Evolutionary conservation across 768 basidiomycete species (phyloP).

Genomic region (Leccinum aurantiacum): DNA sequence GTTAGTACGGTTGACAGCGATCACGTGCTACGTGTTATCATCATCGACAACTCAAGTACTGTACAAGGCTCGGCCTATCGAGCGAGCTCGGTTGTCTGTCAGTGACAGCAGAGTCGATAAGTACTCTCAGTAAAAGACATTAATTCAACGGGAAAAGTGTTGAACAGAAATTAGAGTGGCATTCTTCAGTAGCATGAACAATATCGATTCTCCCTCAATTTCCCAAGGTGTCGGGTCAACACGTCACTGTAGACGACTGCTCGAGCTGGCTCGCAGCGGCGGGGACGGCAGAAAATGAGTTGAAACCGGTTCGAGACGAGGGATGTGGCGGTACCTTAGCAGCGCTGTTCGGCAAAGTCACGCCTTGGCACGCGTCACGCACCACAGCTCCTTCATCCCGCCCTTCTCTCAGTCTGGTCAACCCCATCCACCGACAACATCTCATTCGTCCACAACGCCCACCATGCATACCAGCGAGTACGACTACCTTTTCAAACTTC

Average conservation of each 20-base stretch:
- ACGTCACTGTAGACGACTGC: background rate
- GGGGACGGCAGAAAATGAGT: constrained; percentile 1
- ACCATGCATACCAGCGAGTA: constrained; percentile 91
- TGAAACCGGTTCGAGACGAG: constrained; percentile 7
- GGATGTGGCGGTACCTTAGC: constrained; percentile 27
- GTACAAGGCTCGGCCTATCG: too few species aligned
- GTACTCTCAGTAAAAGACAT: background rate
- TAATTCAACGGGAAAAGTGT: background rate
- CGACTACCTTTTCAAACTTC: constrained; percentile 95
- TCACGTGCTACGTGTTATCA: constrained; percentile 18
- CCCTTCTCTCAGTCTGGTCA: constrained; percentile 26
- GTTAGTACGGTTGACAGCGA: background rate
- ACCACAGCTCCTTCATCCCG: constrained; percentile 35
- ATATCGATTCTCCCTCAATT: background rate
- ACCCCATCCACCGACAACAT: constrained; percentile 36
- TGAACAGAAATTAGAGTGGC: background rate
- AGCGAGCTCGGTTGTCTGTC: background rate
- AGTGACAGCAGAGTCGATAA: background rate
- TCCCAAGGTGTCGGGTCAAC: background rate
- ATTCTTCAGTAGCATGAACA: background rate
- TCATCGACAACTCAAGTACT: too few species aligned
- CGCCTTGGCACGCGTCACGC: constrained; percentile 36
- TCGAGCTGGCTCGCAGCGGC: background rate
- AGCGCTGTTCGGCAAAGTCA: constrained; percentile 27
- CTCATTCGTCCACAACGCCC: constrained; percentile 23